A percentile compares a stretch with the other conserved stretches of the same genome.
Evolutionary conservation across 2,329 filamentous ascomycete genomes (phyloP).

Genomic region (Herpotrichia juniperi): DNA sequence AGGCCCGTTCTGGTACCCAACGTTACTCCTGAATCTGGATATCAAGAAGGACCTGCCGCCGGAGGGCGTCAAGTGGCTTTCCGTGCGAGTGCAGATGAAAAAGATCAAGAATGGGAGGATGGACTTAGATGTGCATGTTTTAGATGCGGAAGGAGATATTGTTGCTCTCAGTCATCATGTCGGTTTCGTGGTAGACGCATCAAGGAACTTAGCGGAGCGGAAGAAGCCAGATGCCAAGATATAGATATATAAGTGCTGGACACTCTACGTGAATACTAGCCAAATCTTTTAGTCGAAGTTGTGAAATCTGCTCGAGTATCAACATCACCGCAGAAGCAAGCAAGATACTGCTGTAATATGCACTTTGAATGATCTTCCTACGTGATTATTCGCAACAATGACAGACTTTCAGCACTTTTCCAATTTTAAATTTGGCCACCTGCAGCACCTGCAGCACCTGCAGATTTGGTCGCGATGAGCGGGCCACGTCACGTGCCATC

Average conservation of each 20-base stretch:
- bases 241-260: constrained; percentile 22
- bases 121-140: constrained; percentile 73
- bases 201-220: constrained; percentile 65
- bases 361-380: too few relatives aligned
- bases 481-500: constrained; percentile 14
- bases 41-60: constrained; percentile 73
- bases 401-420: too few relatives aligned
- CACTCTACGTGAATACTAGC: neutral
- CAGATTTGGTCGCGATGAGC: neutral
- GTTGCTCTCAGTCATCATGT: constrained; percentile 74
- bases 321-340: too few relatives aligned
- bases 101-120: constrained; percentile 72
- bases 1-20: constrained; percentile 73
- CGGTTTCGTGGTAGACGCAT: constrained; percentile 66
- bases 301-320: too few relatives aligned
- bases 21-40: constrained; percentile 75
- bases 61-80: constrained; percentile 75
- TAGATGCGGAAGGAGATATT: constrained; percentile 68
- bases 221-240: constrained; percentile 47
- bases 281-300: neutral
- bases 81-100: constrained; percentile 69
- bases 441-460: too few relatives aligned
- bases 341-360: too few relatives aligned
- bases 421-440: too few relatives aligned
- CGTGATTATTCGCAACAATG: too few relatives aligned